Conservation (phyloP, 2,329 filamentous ascomycete species). For the Calonectria crousiana region DNA sequence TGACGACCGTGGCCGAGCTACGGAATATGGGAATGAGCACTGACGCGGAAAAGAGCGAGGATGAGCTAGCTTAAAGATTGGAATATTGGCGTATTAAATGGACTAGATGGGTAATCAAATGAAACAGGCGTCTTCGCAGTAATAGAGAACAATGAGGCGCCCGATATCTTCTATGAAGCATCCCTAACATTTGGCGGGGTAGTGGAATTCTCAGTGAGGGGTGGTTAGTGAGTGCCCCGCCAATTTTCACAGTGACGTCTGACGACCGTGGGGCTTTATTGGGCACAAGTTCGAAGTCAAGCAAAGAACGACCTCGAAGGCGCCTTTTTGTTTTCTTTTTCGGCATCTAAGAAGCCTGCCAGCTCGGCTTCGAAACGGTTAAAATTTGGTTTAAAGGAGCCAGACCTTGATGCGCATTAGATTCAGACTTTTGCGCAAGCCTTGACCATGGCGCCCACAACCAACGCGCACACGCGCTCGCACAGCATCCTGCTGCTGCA, state of each 20-base stretch:
- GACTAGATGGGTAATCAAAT: not conserved
- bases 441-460: conserved; percentile 64
- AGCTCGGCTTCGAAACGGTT: not conserved
- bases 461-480: conserved; percentile 77
- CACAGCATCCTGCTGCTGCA: conserved; percentile 88
- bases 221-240: conserved; percentile 17
- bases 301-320: not conserved
- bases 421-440: not conserved
- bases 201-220: conserved; percentile 12
- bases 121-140: not conserved
- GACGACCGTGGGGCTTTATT: not conserved
- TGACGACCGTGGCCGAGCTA: not conserved
- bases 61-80: conserved; percentile 17
- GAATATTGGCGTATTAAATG: not conserved
- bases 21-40: not conserved
- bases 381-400: not conserved
- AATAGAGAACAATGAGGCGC: not conserved
- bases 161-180: not conserved
- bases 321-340: not conserved
- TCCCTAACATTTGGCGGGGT: not conserved
- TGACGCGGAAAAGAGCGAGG: conserved; percentile 7
- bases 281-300: conserved; percentile 13
- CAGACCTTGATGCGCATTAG: not conserved
- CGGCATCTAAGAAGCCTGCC: not conserved
- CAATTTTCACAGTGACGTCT: conserved; percentile 16